Percentiles rank a stretch among this genome's conserved stretches.
phyloP scores from a whole-genome alignment of 345 rosid genomes.

The Euphorbia lathyris region DNA sequence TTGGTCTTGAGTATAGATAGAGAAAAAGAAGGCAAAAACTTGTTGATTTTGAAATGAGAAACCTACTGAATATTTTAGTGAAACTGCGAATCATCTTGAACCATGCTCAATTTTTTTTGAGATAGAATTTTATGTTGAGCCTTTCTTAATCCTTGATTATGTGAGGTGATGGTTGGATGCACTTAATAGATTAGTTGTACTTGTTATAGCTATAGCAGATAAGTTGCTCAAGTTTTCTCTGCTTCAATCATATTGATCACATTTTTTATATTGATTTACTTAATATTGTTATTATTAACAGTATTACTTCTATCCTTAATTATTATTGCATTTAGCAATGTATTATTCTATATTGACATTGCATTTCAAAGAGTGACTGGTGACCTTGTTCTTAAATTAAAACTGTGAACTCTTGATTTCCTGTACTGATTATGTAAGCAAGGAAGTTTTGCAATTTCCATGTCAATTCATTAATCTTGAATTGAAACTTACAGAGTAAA shows the following conservation, averaged over 20 bases:
- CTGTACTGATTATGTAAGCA: not conserved
- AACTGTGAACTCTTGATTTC: not conserved
- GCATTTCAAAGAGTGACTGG: not conserved
- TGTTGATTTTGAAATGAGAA: too few relatives aligned
- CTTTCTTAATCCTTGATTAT: not conserved
- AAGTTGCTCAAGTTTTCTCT: not conserved
- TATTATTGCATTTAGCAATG: not conserved
- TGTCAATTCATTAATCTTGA: not conserved
- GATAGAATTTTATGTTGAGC: not conserved
- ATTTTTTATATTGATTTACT: not conserved
- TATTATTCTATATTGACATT: not conserved
- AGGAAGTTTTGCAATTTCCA: too few relatives aligned
- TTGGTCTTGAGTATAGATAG: too few relatives aligned
- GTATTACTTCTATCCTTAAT: conserved; percentile 37
- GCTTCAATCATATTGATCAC: not conserved
- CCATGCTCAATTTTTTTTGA: not conserved
- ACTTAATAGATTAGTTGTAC: not conserved
- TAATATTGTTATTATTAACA: conserved; percentile 29
- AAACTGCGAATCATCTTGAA: not conserved
- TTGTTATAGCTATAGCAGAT: not conserved
- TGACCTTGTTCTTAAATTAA: not conserved
- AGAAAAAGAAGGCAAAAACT: too few relatives aligned
- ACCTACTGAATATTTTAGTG: not conserved
- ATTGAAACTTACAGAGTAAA: not conserved
- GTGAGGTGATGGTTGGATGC: not conserved